Evolutionary conservation across 2,329 filamentous ascomycete species (phyloP), one percentile per base, ranked within the genome.

Genomic region (Cephalotrichum gorgonifer): DNA sequence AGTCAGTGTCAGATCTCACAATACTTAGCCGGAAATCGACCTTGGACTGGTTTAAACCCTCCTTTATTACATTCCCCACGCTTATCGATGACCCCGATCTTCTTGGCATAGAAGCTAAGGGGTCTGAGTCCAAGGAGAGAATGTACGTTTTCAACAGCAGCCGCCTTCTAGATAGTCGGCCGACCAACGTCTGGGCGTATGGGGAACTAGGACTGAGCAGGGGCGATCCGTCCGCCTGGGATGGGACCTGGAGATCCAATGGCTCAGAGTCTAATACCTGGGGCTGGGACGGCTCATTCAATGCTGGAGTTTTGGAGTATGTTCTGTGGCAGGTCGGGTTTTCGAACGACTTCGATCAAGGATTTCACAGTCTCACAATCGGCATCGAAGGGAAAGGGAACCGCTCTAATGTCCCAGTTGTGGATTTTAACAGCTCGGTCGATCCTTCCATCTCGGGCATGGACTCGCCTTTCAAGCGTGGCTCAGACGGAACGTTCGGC

Each of bases 271-370:
- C 41, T 15, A 6, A 17, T 22, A 45, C 23, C 26, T 43, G 11
- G 23, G 49, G 25, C 26, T 43, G 11, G 23, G 17, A 12, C 12
- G 45, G 33, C 38, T 6, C 23, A 26, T 41, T 25, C n/a, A 17
- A 28, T 11, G 15, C 12, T 6, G 28, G 27, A 1, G 6, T 52
- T 5, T 17, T 53, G 2, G 52, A 53, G 22, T 49, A 44, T 38
- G 50, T 38, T 11, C 12, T 52, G 8, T 53, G 52, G 52, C 52
- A 53, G 42, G 39, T 44, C 11, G 35, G 43, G 1, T 38, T 44
- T 9, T n/a, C 9, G 7, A 26, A 43, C 28, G 15, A 17, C 17
- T 49, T 51, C 25, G 22, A 26, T 9, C 8, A 31, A 17, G 20
- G 14, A 28, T 22, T 51, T 50, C 44, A 50, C 43, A 31, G 23